Evolutionary conservation across 2,329 filamentous ascomycete species (phyloP).

Genomic region (Arthrobotrys sinensis): DNA sequence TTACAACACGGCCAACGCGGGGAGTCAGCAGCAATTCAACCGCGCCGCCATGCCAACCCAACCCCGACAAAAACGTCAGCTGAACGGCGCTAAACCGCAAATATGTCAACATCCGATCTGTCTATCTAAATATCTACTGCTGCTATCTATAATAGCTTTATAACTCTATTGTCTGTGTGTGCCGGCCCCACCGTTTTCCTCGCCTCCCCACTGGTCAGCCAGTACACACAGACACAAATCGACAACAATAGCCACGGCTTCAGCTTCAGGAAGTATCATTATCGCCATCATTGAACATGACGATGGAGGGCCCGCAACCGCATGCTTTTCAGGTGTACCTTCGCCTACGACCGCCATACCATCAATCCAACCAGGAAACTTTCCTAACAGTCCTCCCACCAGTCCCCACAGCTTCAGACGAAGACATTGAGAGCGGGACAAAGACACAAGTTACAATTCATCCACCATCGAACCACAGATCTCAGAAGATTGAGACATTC

Average conservation of each 20-base stretch:
- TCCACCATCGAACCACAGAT: constrained; percentile 81
- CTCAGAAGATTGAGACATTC: constrained; percentile 91
- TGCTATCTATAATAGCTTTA: neutral
- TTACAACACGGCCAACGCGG: constrained; percentile 23
- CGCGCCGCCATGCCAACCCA: constrained; percentile 21
- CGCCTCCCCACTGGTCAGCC: neutral
- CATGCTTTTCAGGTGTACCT: constrained; percentile 58
- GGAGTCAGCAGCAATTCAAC: neutral
- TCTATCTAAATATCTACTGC: neutral
- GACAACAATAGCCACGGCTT: neutral
- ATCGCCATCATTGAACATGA: neutral
- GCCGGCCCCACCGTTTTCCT: constrained; percentile 1
- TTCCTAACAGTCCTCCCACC: constrained; percentile 56
- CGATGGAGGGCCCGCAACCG: constrained; percentile 41
- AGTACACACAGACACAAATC: neutral
- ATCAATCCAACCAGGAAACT: constrained; percentile 10
- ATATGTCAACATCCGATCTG: constrained; percentile 9
- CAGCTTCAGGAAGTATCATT: neutral
- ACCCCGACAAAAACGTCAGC: constrained; percentile 8
- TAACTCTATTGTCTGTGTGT: neutral
- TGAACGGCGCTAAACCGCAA: constrained; percentile 16
- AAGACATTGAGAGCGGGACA: constrained; percentile 49
- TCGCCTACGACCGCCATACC: constrained; percentile 50
- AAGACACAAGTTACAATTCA: constrained; percentile 59
- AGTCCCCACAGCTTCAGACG: constrained; percentile 44